Evolutionary conservation across 2,329 filamentous ascomycete species (phyloP).

Genomic region (Phoma sp.): DNA sequence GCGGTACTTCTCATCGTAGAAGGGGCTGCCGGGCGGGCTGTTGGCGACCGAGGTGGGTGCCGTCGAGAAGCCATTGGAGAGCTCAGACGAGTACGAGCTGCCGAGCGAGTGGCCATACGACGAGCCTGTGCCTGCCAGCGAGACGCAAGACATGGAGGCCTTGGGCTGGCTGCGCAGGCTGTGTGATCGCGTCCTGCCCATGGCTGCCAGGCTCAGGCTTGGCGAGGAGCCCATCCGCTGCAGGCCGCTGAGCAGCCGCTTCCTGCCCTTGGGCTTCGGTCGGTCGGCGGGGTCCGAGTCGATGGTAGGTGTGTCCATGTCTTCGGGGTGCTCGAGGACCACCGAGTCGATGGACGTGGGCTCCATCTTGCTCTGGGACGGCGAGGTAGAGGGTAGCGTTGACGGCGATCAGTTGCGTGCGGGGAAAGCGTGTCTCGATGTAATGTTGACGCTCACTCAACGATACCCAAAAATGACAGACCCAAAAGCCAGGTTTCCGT

Average conservation of each 20-base stretch:
- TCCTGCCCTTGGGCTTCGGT: slow-evolving; percentile 70
- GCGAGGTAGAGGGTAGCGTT: slow-evolving; percentile 9
- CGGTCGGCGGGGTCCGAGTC: slow-evolving; percentile 40
- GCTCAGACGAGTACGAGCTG: slow-evolving; percentile 61
- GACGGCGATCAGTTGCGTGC: slow-evolving; percentile 9
- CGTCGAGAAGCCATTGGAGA: slow-evolving; percentile 63
- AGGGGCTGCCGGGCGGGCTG: slow-evolving; percentile 56
- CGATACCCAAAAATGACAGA: background rate
- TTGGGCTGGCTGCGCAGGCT: slow-evolving; percentile 69
- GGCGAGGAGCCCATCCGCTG: slow-evolving; percentile 84
- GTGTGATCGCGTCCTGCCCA: slow-evolving; percentile 69
- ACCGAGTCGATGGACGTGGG: slow-evolving; percentile 48
- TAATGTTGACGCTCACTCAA: background rate
- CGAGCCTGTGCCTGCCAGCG: slow-evolving; percentile 60
- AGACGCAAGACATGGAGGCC: slow-evolving; percentile 70
- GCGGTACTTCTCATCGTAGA: slow-evolving; percentile 62
- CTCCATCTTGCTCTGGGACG: slow-evolving; percentile 36
- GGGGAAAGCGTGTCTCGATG: slow-evolving; percentile 19
- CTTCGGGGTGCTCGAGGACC: slow-evolving; percentile 40
- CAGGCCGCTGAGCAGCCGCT: slow-evolving; percentile 73
- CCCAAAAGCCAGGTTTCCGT: slow-evolving; percentile 1
- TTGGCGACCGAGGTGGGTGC: slow-evolving; percentile 61
- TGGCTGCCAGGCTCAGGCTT: slow-evolving; percentile 71
- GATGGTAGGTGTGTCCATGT: slow-evolving; percentile 21
- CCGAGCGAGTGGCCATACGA: slow-evolving; percentile 61